Evolutionary conservation across 306 rosid species (phyloP), one percentile per base, ranked within the genome.

Genomic region (Cotoneaster glaucophyllus): DNA sequence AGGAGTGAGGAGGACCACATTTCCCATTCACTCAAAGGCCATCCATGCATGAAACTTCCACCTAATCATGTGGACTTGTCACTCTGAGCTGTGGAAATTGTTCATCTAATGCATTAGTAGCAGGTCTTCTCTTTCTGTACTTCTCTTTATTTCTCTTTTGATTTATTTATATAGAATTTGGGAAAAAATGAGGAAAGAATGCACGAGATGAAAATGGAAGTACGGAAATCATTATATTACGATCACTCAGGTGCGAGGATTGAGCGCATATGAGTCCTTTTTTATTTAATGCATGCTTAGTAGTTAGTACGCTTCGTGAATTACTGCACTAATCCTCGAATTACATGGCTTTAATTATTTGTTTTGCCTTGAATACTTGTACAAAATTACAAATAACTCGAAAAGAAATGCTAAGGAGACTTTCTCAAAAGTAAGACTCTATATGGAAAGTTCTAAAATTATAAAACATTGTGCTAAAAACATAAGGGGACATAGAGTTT

Each of bases 1-100:
- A 64, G 21, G 11, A 62, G 21, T 6, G 66, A 62, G 66, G 62
- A 70, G 81, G 81, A 69, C 76, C 76, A 69, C 81, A 59, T 70
- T 34, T 58, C 48, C 21, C 25, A 18, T 32, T 70, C 64, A 45
- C 26, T 15, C 54, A 8, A 53, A 53, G 63, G 43, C 34, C 50
- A 10, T 50, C 53, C 41, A 48, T 71, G 71, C 19, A 50, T 71
- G 81, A 70, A 71, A 64, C 67, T 63, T 63, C 54, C 77, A 62
- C 70, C 61, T 34, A 71, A 28, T 45, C 65, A 50, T 75, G 45
- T 74, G 48, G 37, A 45, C 76, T 50, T 18, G 54, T 50, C 21
- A 50, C 54, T 17, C 4, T 18, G 45, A 18, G 69, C 69, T 34
- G 4, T 4, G 34, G 70, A 22, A 65, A 65, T 34, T 5, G 54